Conservation (phyloP, 768 basidiomycete genomes). For the Pseudohyphozyma bogoriensis region DNA sequence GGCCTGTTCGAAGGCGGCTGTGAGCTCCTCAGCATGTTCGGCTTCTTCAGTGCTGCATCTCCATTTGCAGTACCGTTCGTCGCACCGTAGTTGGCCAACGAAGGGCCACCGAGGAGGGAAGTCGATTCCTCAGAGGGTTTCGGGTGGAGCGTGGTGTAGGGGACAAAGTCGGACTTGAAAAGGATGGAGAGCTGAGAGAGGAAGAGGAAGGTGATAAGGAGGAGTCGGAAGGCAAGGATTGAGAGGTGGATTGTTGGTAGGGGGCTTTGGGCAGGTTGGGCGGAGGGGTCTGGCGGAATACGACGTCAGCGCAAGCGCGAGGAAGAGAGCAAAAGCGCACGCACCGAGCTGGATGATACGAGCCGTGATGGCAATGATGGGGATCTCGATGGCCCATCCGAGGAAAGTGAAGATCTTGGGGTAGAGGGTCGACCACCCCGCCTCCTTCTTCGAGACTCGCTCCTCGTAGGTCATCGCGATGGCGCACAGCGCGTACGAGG, state of each 20-base stretch:
- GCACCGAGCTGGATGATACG: slow-evolving; percentile 39
- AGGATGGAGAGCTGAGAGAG: slow-evolving; percentile 15
- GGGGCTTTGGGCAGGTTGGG: slow-evolving; percentile 36
- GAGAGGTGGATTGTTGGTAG: slow-evolving; percentile 39
- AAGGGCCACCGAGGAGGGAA: slow-evolving; percentile 15
- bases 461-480: slow-evolving; percentile 59
- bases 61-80: neutral
- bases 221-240: slow-evolving; percentile 20
- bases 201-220: slow-evolving; percentile 21
- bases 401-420: slow-evolving; percentile 43
- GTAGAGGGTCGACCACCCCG: slow-evolving; percentile 44
- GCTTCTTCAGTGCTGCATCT: slow-evolving; percentile 4
- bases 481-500: slow-evolving; percentile 34
- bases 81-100: neutral
- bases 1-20: slow-evolving; percentile 37
- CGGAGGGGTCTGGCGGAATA: slow-evolving; percentile 38
- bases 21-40: slow-evolving; percentile 25
- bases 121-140: slow-evolving; percentile 16
- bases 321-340: no score
- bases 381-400: slow-evolving; percentile 53
- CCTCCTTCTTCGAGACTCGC: slow-evolving; percentile 56
- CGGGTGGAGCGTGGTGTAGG: neutral
- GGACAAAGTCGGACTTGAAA: slow-evolving; percentile 13
- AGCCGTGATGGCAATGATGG: slow-evolving; percentile 51
- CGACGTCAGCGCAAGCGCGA: no score